Evolutionary conservation across 768 basidiomycete genomes (phyloP).

Genomic region (Psilocybe azurescens): DNA sequence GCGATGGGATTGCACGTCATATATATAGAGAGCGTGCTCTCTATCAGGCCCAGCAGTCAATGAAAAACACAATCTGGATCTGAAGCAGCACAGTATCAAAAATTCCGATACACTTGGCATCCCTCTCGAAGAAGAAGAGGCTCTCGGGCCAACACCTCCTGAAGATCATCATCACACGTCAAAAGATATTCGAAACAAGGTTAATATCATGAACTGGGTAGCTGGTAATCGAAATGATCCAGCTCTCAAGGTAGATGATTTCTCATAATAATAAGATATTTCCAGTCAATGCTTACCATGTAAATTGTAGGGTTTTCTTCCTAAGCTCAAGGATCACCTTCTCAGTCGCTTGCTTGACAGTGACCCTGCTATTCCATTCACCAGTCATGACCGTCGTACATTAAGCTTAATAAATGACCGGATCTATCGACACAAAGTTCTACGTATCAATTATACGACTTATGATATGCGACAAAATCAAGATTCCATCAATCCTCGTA

Average conservation of each 20-base stretch:
- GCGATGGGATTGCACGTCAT: constrained; percentile 20
- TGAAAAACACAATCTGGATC: constrained; percentile 2
- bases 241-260: constrained; percentile 30
- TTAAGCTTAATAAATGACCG: constrained; percentile 28
- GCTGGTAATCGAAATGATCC: constrained; percentile 28
- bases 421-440: constrained; percentile 34
- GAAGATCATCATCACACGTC: constrained; percentile 24
- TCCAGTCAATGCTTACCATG: background rate
- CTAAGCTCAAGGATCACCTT: constrained; percentile 33
- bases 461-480: constrained; percentile 47
- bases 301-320: constrained; percentile 28
- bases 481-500: constrained; percentile 45
- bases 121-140: constrained; percentile 7
- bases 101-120: background rate
- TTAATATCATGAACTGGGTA: constrained; percentile 20
- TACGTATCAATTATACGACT: constrained; percentile 46
- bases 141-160: constrained; percentile 9
- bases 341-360: constrained; percentile 30
- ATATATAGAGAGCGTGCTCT: constrained; percentile 17
- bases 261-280: background rate
- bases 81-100: background rate
- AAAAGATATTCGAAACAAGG: constrained; percentile 6
- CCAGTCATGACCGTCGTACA: constrained; percentile 20
- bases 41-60: constrained; percentile 8
- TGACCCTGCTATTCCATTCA: constrained; percentile 26